These are phyloP conservation scores for Neurospora sp. DNA, from an alignment of 495 filamentous ascomycete species.

Conservation along the genomic window DNA sequence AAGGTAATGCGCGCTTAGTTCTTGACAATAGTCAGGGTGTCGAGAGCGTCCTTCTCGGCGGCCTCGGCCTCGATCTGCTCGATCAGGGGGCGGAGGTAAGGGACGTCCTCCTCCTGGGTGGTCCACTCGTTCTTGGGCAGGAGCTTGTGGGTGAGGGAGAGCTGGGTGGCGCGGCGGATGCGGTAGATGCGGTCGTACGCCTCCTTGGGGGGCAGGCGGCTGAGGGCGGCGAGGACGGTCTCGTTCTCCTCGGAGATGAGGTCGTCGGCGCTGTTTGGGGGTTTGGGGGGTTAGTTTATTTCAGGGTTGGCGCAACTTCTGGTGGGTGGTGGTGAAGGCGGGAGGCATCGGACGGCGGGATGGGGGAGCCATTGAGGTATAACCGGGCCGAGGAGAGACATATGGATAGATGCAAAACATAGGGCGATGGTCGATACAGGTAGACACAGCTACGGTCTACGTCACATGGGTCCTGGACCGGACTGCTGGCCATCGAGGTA, in stretches of 20 bases:
- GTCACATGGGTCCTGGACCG: not conserved
- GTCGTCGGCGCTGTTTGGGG: conserved; percentile 66
- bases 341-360: too few relatives aligned
- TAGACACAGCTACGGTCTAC: not conserved
- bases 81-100: conserved; percentile 24
- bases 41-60: conserved; percentile 72
- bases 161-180: conserved; percentile 89
- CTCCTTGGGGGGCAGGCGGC: conserved; percentile 82
- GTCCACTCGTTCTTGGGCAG: conserved; percentile 77
- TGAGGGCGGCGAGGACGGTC: conserved; percentile 71
- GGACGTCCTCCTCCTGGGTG: conserved; percentile 33
- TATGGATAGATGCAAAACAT: not conserved
- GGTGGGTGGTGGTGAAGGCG: too few relatives aligned
- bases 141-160: conserved; percentile 60
- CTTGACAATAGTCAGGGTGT: conserved; percentile 62
- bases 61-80: conserved; percentile 52
- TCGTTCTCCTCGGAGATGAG: conserved; percentile 86
- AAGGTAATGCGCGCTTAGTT: conserved; percentile 3
- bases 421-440: not conserved
- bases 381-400: not conserved
- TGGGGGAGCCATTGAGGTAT: not conserved
- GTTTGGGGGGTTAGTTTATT: too few relatives aligned
- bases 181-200: conserved; percentile 95
- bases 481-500: not conserved
- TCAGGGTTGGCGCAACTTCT: too few relatives aligned